These are phyloP conservation scores for Lotmaria passim DNA, from an alignment of 208 protist genomes.

Conservation along the genomic window DNA sequence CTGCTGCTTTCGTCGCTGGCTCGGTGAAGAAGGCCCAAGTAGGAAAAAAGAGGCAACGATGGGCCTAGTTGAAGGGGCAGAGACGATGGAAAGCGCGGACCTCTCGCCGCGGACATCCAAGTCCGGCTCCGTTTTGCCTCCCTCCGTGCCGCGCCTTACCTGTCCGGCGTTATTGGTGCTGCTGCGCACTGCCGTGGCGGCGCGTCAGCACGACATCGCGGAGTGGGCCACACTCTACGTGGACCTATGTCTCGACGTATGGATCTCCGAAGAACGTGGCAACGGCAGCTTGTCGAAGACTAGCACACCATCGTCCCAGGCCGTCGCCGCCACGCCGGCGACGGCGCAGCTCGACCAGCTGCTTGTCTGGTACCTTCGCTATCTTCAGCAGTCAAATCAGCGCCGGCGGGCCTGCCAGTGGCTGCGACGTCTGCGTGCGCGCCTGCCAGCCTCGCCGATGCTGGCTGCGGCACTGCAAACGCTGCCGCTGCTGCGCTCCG, in stretches of 20 bases:
- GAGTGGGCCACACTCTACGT: slow-evolving; percentile 41
- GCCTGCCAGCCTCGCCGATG: slow-evolving; percentile 1
- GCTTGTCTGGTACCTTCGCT: slow-evolving; percentile 27
- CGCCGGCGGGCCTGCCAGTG: slow-evolving; percentile 25
- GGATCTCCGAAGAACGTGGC: background rate
- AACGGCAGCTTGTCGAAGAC: background rate
- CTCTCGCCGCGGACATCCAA: no score
- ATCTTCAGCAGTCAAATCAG: slow-evolving; percentile 32
- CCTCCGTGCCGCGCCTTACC: slow-evolving; percentile 8
- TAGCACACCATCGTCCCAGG: background rate
- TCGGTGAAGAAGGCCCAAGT: slow-evolving; percentile 12
- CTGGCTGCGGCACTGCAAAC: slow-evolving; percentile 16
- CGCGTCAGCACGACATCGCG: slow-evolving; percentile 34
- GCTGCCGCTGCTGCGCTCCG: slow-evolving; percentile 22
- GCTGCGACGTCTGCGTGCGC: slow-evolving; percentile 24
- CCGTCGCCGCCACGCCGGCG: background rate
- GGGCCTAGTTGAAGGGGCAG: no score
- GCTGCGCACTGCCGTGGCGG: slow-evolving; percentile 30
- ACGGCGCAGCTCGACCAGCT: slow-evolving; percentile 28
- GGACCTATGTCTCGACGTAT: slow-evolving; percentile 30
- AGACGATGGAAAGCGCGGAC: background rate
- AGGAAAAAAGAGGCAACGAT: background rate
- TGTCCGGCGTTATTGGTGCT: slow-evolving; percentile 25
- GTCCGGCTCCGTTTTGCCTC: background rate
- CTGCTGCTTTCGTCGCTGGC: slow-evolving; percentile 19